Conservation (phyloP, 2,329 filamentous ascomycete genomes). For the Diaporthe australafricana region DNA sequence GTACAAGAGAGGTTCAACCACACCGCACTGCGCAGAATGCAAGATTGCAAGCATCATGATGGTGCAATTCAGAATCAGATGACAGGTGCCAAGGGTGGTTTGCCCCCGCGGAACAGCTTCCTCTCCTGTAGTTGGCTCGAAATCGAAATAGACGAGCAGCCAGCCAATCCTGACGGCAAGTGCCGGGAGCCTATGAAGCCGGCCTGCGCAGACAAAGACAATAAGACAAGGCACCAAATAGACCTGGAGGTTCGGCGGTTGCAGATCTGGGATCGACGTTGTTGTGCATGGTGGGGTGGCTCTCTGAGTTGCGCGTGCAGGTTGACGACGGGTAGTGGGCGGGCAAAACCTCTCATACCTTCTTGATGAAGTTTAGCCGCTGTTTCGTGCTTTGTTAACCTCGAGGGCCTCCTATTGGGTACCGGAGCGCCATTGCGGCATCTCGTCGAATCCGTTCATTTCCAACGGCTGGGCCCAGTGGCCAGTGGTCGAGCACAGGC, state of each 20-base stretch:
- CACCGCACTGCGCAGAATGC: background rate
- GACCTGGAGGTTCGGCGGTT: conserved; percentile 12
- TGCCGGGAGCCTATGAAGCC: background rate
- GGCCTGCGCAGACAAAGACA: background rate
- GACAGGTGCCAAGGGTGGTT: background rate
- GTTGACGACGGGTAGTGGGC: background rate
- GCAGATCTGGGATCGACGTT: conserved; percentile 27
- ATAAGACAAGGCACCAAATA: background rate
- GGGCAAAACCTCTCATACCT: background rate
- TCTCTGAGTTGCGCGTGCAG: background rate
- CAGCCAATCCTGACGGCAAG: background rate
- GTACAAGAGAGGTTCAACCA: background rate
- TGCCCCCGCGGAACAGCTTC: background rate
- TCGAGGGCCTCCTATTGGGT: background rate
- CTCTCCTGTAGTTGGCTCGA: conserved; percentile 14
- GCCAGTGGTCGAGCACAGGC: background rate
- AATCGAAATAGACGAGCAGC: background rate
- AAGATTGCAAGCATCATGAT: conserved; percentile 12
- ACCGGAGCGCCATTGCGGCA: background rate
- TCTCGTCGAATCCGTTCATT: conserved; percentile 5
- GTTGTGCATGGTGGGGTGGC: background rate
- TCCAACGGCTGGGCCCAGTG: background rate
- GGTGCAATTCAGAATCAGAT: background rate
- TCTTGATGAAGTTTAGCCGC: conserved; percentile 8
- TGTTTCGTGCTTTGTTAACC: background rate